Evolutionary conservation across 2,329 filamentous ascomycete species (phyloP), one percentile per base, ranked within the genome.

Genomic region (Calonectria multiphialidica): DNA sequence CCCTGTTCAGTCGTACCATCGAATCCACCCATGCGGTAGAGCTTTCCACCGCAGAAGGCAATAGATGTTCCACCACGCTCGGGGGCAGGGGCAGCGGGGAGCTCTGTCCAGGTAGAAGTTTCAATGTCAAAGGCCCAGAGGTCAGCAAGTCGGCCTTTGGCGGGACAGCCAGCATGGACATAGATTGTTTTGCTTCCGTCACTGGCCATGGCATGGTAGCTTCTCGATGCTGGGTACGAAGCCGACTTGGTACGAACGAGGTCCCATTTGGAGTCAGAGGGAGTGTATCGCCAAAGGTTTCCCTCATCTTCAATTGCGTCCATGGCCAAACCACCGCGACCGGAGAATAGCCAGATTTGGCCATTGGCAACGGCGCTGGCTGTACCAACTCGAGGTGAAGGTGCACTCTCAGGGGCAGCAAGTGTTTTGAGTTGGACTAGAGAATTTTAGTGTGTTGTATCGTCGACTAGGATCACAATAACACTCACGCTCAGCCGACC

Each of bases 11-110:
- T 86, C 13, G 84, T 86, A 0, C 91, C 92, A 77, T 93, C 91
- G 67, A 93, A 93, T 0, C 92, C 92, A 72, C 90, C 89, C 86
- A 92, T 90, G 1, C 91, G 85, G 77, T 89, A 93, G 3, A 93
- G 47, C 66, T 86, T 82, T 5, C 76, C 80, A 7, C 73, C 53
- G 13, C 40, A 21, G 49, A 78, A 81, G 0, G 81, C 70, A 89
- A 89, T 57, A 1, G 88, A 90, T 0, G 90, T 83, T 13, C 76
- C 78, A 2, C 79, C 79, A 12, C 79, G 71, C 0, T 77, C 83
- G 74, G 90, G 88, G 0, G 81, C 86, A 0, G 90, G 90, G 0
- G 91, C 91, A n/a, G 86, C 79, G 0, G 87, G 75, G 10, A 90
- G 82, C 72, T 89, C 82, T 1, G 80, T 85, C 92, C 92, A 93